Base-by-base conservation (phyloP, 495 filamentous ascomycete species). In the Copromyces sp. region DNA sequence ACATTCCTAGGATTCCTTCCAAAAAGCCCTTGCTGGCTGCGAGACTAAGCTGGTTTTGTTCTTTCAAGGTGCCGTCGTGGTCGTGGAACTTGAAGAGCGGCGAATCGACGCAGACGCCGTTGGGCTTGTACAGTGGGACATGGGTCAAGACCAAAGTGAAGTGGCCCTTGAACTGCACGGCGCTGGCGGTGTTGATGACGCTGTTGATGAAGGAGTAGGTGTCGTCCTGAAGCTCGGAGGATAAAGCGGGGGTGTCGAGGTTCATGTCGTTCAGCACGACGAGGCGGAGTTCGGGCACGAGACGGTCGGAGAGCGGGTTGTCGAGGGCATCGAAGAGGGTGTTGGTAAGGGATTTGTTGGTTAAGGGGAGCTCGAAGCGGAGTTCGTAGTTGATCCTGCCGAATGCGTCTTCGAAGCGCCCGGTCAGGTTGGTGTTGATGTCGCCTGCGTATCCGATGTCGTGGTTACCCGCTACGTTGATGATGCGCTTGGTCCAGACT, bases 371-470 rank as follows among this genome's bases (percentile, higher is more conserved):
- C 39, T 86, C 87, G 79, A 97, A 96, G 35, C 88, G 84, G 9
- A 94, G 85, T 75, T 94, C 93, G 88, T 95, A 98, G 79, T 98
- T 95, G 29, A 90, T 86, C 71, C 87, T 91, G 37, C 95, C 95
- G 78, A 97, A 99, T 17, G 87, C 87, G 9, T 84, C 79, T 82
- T 95, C 93, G 79, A 97, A 99, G 9, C 95, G 87, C 40, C 88
- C 83, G 53, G 96, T 86, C 12, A 93, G 87, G 39, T 88, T 83
- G 41, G 84, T 80, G 70, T 89, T 92, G 72, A 97, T 86, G 80
- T 99, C 95, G 0, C 95, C 95, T 0, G 95, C 92, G 77, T 99
- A 99, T 38, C 95, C 95, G 70, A 98, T 89, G 80, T 99, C 95
- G 77, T 99, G 95, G 79, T 99, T 99, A 0, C 95, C 95, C 0